Percentiles rank a stretch among this genome's conserved stretches.
phyloP scores from a whole-genome alignment of 257 asterid genomes.

The Echites panduratus region DNA sequence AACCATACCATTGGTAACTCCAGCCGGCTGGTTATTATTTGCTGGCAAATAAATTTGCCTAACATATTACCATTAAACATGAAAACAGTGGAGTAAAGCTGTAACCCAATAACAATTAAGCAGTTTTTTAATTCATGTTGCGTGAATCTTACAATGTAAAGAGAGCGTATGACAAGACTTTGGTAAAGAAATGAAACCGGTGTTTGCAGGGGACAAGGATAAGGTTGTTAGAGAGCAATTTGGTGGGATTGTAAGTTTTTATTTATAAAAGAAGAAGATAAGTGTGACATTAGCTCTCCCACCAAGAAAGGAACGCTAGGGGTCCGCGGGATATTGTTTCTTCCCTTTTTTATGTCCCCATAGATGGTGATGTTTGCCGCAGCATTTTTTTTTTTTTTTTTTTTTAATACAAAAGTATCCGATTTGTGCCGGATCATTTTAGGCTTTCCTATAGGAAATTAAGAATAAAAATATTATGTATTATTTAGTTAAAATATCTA shows the following conservation, averaged over 20 bases:
- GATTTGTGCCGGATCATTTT: no score
- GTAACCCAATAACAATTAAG: not conserved
- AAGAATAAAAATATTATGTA: no score
- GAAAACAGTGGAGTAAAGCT: not conserved
- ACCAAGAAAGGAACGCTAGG: slow-evolving; percentile 21
- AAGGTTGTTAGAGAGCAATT: no score
- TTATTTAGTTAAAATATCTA: no score
- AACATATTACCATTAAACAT: not conserved
- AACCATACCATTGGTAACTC: no score
- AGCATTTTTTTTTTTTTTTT: no score
- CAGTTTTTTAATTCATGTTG: not conserved
- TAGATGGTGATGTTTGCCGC: not conserved
- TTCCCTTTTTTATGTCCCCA: not conserved
- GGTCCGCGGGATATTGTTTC: no score
- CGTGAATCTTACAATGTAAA: no score
- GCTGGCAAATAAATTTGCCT: not conserved
- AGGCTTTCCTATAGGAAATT: no score
- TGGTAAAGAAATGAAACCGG: not conserved
- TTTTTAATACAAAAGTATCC: no score
- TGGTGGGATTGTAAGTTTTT: no score
- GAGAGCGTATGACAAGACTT: not conserved
- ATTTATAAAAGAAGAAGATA: not conserved
- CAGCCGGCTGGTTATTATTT: no score
- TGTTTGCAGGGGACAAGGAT: not conserved
- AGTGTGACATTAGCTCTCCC: not conserved